phyloP scores from a whole-genome alignment of 805 yeast species.

The Saccharomyces eubayanus region DNA sequence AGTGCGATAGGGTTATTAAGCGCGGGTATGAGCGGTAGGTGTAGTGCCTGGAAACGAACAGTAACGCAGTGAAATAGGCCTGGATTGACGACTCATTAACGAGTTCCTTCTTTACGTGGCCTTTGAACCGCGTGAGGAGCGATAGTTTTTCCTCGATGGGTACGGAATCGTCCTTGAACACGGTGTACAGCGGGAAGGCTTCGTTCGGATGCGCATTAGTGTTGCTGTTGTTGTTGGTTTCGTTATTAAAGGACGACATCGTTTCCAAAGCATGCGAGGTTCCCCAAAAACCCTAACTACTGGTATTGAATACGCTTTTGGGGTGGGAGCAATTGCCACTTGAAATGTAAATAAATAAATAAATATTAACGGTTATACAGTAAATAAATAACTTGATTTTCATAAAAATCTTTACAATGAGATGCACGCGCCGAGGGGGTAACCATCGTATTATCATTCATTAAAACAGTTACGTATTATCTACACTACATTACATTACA shows the following conservation, averaged over 20 bases:
- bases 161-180: background rate
- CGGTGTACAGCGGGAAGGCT: background rate
- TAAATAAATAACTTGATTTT: background rate
- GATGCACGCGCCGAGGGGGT: background rate
- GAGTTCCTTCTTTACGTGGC: conserved; percentile 30
- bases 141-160: conserved; percentile 13
- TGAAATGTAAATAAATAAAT: background rate
- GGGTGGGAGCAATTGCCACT: background rate
- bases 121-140: conserved; percentile 25
- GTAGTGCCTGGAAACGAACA: conserved; percentile 6
- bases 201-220: background rate
- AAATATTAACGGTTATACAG: background rate
- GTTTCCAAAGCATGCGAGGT: background rate
- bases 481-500: background rate
- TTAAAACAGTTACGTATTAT: background rate
- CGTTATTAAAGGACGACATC: background rate
- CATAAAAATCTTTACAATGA: background rate
- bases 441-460: background rate
- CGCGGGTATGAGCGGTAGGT: conserved; percentile 1
- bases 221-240: background rate
- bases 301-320: background rate
- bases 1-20: conserved; percentile 28
- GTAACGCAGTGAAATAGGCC: conserved; percentile 22
- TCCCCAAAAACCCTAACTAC: background rate
- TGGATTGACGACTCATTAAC: conserved; percentile 19